Evolutionary conservation across 352 stramenopile genomes (phyloP).

Genomic region (Bremia lactucae): DNA sequence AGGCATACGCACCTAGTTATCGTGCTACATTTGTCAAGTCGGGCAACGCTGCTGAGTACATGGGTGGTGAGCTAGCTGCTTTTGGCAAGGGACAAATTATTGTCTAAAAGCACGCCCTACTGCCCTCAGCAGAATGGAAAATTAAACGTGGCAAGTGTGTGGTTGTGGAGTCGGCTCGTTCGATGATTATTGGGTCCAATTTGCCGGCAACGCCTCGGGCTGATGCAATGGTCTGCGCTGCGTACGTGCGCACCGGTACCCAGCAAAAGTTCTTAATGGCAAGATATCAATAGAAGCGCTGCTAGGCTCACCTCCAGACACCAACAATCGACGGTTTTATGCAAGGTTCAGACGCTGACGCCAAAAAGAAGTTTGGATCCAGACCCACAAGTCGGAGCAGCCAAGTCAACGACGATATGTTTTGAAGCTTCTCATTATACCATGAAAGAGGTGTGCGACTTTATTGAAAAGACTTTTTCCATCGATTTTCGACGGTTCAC

Average conservation of each 20-base stretch:
- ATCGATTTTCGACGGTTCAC: conserved; percentile 1
- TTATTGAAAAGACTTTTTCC: conserved; percentile 2
- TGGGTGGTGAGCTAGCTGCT: background rate
- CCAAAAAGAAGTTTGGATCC: background rate
- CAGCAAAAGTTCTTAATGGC: background rate
- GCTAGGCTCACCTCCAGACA: background rate
- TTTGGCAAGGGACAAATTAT: background rate
- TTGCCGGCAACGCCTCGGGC: background rate
- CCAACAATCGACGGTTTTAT: background rate
- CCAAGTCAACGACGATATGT: background rate
- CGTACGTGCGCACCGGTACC: background rate
- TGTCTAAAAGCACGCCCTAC: background rate
- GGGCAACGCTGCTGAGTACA: background rate
- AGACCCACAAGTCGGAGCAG: background rate
- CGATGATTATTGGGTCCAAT: background rate
- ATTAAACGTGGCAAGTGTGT: background rate
- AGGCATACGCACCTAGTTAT: background rate
- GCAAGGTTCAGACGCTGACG: background rate
- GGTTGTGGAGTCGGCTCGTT: background rate
- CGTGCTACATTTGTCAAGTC: background rate
- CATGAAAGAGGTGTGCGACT: conserved; percentile 2
- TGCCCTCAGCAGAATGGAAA: background rate
- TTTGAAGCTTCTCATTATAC: conserved; percentile 5
- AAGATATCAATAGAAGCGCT: background rate
- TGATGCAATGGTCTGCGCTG: background rate